Evolutionary conservation across 345 rosid genomes (phyloP).

Genomic region (Eucalyptus sp.): DNA sequence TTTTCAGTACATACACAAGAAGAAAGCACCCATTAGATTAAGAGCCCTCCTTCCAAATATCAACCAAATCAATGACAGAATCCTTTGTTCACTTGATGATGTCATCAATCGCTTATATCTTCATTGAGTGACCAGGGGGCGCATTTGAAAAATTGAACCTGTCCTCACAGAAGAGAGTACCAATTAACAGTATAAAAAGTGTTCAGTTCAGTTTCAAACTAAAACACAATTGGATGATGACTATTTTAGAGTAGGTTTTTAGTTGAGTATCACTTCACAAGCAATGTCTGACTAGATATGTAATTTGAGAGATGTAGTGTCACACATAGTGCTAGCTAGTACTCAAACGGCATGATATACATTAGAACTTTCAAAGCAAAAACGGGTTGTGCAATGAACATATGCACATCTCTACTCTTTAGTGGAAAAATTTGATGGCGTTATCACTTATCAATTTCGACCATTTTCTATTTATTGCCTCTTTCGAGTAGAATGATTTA

Average conservation of each 20-base stretch:
- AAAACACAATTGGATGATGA: background rate
- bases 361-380: background rate
- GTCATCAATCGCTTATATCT: no score
- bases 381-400: background rate
- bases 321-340: background rate
- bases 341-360: background rate
- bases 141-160: no score
- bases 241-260: background rate
- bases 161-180: no score
- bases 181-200: no score
- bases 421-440: background rate
- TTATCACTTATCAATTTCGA: background rate
- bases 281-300: background rate
- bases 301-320: background rate
- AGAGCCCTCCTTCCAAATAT: no score
- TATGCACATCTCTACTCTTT: background rate
- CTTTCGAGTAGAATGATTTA: background rate
- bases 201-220: no score
- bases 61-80: no score
- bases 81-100: no score
- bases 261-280: background rate
- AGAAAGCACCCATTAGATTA: no score
- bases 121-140: no score
- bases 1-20: no score
- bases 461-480: background rate